Percentiles rank a stretch among this genome's conserved stretches.
These are phyloP conservation scores for Dryas drummondii DNA, from an alignment of 306 rosid genomes.

Conservation along the genomic window DNA sequence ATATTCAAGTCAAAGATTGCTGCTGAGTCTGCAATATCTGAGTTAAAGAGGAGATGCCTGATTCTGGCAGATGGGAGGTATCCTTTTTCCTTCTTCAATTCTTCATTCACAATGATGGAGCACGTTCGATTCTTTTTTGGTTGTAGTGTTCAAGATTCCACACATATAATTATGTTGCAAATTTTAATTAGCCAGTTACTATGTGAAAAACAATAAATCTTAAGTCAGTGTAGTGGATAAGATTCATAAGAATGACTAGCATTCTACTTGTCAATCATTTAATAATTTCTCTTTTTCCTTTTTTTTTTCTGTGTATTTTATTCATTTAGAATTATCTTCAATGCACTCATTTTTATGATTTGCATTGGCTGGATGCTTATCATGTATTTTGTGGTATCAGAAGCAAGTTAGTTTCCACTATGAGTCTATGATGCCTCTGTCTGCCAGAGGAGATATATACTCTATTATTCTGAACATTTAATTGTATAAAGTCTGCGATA, in stretches of 20 bases:
- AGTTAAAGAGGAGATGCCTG: constrained; percentile 49
- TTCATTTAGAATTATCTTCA: too few species aligned
- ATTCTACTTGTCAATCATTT: neutral
- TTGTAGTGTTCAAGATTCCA: neutral
- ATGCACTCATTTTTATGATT: too few species aligned
- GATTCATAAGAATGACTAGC: neutral
- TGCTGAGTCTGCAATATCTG: constrained; percentile 41
- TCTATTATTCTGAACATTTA: neutral
- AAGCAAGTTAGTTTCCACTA: neutral
- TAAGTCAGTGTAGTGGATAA: neutral
- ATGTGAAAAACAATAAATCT: neutral
- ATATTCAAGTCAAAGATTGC: constrained; percentile 51
- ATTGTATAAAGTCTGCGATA: neutral
- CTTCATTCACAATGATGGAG: neutral
- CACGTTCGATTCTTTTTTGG: neutral
- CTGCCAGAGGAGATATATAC: neutral
- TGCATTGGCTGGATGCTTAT: neutral
- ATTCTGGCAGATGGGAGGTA: constrained; percentile 58
- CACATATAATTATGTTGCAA: neutral
- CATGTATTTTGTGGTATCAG: neutral
- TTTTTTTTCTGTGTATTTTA: too few species aligned
- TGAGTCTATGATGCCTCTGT: neutral
- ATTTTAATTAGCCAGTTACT: neutral
- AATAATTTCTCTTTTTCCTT: neutral
- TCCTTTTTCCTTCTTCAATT: neutral